These are phyloP conservation scores for Pseudocercospora eumusae DNA, from an alignment of 2,329 filamentous ascomycete species.

Conservation along the genomic window DNA sequence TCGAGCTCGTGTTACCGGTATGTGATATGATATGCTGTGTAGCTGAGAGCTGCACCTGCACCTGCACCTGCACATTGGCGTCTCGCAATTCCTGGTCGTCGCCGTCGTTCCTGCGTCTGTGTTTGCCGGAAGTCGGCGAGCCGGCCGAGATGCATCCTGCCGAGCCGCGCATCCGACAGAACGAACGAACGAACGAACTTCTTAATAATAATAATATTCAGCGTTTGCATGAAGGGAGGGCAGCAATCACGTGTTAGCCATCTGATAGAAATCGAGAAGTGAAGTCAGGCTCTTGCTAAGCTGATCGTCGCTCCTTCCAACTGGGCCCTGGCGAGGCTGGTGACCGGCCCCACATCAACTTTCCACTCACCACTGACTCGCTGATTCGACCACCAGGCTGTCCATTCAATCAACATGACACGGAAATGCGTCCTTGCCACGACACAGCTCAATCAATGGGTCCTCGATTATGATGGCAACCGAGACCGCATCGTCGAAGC, in stretches of 20 bases:
- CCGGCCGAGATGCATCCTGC: not conserved
- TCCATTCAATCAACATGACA: conserved; percentile 30
- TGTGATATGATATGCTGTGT: no score
- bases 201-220: no score
- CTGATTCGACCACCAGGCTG: not conserved
- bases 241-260: not conserved
- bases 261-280: not conserved
- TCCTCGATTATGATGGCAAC: conserved; percentile 67
- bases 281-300: not conserved
- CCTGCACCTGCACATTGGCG: no score
- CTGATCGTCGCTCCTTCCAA: not conserved
- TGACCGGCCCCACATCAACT: not conserved
- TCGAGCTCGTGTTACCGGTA: no score
- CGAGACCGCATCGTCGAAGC: conserved; percentile 63
- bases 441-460: conserved; percentile 48
- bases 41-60: no score
- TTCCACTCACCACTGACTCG: not conserved
- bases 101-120: conserved; percentile 1
- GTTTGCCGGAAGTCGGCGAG: not conserved
- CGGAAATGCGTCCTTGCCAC: conserved; percentile 46
- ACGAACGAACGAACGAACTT: no score
- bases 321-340: not conserved
- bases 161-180: conserved; percentile 3
- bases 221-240: not conserved
- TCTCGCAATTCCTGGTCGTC: not conserved